phyloP scores from a whole-genome alignment of 2,329 filamentous ascomycete genomes.

The Aspergillus tubingensis region DNA sequence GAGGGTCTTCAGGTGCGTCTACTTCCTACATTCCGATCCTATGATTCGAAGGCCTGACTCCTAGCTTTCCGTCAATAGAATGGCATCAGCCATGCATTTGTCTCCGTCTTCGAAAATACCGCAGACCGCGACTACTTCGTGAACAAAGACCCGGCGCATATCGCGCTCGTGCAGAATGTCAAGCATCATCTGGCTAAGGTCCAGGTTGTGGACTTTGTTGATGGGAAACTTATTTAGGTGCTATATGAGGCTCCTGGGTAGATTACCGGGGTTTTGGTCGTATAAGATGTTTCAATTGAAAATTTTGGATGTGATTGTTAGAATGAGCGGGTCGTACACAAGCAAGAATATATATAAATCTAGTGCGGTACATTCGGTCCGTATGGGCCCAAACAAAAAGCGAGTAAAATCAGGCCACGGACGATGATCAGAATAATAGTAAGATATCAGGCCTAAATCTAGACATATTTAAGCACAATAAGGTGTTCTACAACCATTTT shows the following conservation, averaged over 20 bases:
- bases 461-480: too few species aligned
- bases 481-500: too few species aligned
- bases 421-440: too few species aligned
- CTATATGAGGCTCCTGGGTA: too few species aligned
- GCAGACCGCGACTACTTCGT: conserved; percentile 5
- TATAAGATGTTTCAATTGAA: too few species aligned
- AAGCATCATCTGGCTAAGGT: neutral
- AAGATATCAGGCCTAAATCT: rapidly evolving
- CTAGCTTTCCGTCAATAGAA: neutral
- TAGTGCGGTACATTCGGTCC: too few species aligned
- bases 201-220: conserved; percentile 7
- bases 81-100: conserved; percentile 1
- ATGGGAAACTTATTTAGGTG: neutral
- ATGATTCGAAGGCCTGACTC: too few species aligned
- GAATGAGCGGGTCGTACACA: neutral
- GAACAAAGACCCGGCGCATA: neutral
- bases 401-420: too few species aligned
- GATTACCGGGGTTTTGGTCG: too few species aligned
- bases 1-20: neutral
- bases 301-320: too few species aligned
- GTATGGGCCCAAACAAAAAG: too few species aligned
- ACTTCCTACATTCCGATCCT: too few species aligned
- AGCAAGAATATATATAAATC: neutral
- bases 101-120: neutral
- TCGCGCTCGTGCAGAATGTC: neutral